Conservation (phyloP, 352 stramenopile species). For the Phytophthora sojae region DNA sequence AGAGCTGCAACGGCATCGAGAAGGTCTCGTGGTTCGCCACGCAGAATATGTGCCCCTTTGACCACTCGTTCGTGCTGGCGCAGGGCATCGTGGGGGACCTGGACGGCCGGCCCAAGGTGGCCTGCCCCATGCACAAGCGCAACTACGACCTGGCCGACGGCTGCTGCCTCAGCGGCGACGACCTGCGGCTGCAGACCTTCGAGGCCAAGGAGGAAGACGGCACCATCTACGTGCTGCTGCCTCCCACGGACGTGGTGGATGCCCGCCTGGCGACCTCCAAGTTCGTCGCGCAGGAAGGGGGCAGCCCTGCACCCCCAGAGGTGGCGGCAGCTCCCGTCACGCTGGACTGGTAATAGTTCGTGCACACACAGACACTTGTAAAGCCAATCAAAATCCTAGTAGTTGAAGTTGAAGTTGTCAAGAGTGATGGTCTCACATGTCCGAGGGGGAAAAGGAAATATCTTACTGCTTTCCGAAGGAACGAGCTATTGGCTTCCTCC, state of each 20-base stretch:
- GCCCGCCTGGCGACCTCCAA: slow-evolving; percentile 83
- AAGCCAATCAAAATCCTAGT: not conserved
- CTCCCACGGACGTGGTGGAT: slow-evolving; percentile 78
- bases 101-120: slow-evolving; percentile 85
- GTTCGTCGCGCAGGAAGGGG: slow-evolving; percentile 37
- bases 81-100: slow-evolving; percentile 91
- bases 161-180: slow-evolving; percentile 69
- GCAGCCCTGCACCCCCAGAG: not conserved
- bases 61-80: slow-evolving; percentile 93
- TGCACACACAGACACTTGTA: not conserved
- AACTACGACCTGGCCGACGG: slow-evolving; percentile 85
- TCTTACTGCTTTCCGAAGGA: slow-evolving; percentile 60
- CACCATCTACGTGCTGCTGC: slow-evolving; percentile 83
- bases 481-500: slow-evolving; percentile 39
- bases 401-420: not conserved
- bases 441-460: slow-evolving; percentile 49
- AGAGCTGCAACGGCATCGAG: slow-evolving; percentile 66
- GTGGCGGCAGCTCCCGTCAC: slow-evolving; percentile 4
- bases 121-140: slow-evolving; percentile 94
- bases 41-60: slow-evolving; percentile 95
- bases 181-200: slow-evolving; percentile 88
- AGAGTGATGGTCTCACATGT: no score
- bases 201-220: slow-evolving; percentile 78
- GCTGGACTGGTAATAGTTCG: slow-evolving; percentile 28
- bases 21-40: slow-evolving; percentile 90